Base-by-base conservation (phyloP, 116 monocot species). In the Papilionanthe hybrid region DNA sequence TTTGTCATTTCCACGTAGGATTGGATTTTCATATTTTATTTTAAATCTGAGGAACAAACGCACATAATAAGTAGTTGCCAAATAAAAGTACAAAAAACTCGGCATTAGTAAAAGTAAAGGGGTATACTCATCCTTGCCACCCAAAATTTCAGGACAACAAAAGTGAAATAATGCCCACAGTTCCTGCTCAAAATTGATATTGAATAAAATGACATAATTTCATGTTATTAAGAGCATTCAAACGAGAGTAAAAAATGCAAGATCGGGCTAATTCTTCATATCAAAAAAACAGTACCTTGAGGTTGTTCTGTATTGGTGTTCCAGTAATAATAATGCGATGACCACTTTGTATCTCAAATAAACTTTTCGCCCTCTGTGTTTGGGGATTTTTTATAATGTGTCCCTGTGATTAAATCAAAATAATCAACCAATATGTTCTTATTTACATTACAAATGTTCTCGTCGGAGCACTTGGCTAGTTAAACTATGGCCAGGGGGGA, bases 281-380 rank as follows among this genome's bases (percentile, higher is more conserved):
- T 47, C 5, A 49, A 79, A 68, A 41, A 23, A 19, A 67, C 7
- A 80, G 42, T 60, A 92, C 98, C 93, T 99, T 99, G 56, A 99
- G 74, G 79, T 99, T 94, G 80, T 99, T 99, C 75, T 99, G 98
- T 63, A 99, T 93, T 18, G 98, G 98, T 41, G 98, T 99, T 25
- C 98, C 98, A 86, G 92, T 99, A 9, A 99, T 91, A 44, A 99
- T 88, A 84, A 99, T 89, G 27, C 98, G 94, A 89, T 95, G 98
- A 67, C 68, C 66, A 84, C 91, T 86, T 15, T 91, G 95, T 83
- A 99, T 93, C 75, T 94, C 98, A 79, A 81, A 79, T 79, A 99
- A 86, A 68, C 93, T 93, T 86, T 93, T 86, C 13, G 98, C 88
- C 78, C 98, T 87, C 76, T 94, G 95, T 47, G 98, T 99, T 28